Conservation (phyloP, 2,329 filamentous ascomycete species). For the Fusarium luffae region DNA sequence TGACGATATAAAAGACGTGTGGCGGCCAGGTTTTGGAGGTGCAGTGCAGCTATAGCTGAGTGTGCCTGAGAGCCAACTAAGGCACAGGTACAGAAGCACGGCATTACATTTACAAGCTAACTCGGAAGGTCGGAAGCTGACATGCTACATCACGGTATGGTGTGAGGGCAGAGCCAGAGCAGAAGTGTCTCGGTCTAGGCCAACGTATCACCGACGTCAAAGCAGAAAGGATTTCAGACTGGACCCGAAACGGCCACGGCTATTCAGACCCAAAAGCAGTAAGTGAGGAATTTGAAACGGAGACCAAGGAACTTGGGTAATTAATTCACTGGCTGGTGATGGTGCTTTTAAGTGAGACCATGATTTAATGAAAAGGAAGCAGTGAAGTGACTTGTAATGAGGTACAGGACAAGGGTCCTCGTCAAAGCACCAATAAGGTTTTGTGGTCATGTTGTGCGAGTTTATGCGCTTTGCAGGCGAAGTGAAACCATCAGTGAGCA, state of each 20-base stretch:
- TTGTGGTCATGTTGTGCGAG: background rate
- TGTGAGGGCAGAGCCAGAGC: background rate
- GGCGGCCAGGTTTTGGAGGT: background rate
- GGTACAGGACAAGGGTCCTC: background rate
- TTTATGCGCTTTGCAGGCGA: background rate
- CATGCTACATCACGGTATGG: slow-evolving; percentile 8
- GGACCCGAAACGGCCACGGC: slow-evolving; percentile 1
- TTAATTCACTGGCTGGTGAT: background rate
- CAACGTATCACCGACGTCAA: background rate
- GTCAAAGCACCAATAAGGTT: background rate
- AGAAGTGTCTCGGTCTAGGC: background rate
- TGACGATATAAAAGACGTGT: slow-evolving; percentile 5
- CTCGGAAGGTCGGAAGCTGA: slow-evolving; percentile 3
- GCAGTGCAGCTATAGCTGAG: slow-evolving; percentile 2
- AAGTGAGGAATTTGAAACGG: slow-evolving; percentile 3
- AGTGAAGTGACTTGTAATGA: background rate
- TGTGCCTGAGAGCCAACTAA: background rate
- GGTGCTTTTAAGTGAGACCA: background rate
- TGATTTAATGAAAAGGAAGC: slow-evolving; percentile 5
- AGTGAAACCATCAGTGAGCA: background rate
- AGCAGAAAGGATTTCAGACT: background rate
- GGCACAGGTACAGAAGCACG: background rate
- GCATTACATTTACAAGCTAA: background rate
- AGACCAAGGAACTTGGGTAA: background rate
- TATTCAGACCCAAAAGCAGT: slow-evolving; percentile 25